Base-by-base conservation (phyloP, 176 grass and related monocot genomes). In the Carex scoparia region DNA sequence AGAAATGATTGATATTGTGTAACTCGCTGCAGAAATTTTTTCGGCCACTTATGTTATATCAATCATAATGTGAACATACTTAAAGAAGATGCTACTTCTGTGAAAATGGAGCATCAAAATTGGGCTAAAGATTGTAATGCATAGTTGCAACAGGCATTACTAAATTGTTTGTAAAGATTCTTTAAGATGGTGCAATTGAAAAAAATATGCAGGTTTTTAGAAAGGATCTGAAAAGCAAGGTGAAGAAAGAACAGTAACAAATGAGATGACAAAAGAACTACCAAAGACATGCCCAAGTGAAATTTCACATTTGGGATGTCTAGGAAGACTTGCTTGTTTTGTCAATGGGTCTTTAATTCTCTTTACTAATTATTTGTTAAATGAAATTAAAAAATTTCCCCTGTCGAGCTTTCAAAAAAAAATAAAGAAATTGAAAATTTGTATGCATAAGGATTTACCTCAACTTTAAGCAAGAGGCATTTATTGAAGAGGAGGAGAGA, bases 401-500 rank as follows among this genome's bases (percentile, higher is more conserved):
- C 38, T 40, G 38, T 40, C 38, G 5, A 40, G 38, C 38, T 40
- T 40, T 40, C 0, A 38, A 38, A 38, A 84, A 19, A 10, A 27
- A 37, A 84, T 11, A 4, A 42, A 37, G 14, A 56, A 49, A 33
- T 78, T 5, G 72, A 19, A 10, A 42, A 37, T 23, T 5, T 58
- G 33, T 12, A 4, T 33, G 18, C 14, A 13, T 28, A 7, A 85
- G 10, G 3, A 85, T 12, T 18, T 89, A 97, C 94, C 94, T 90
- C 79, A 87, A 93, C 84, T 54, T 94, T 86, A 90, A 97, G 87
- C 78, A 97, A 90, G 81, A 97, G 90, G 74, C 86, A 85, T 90
- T 92, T 94, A 87, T 98, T 98, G 84, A 93, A 93, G 18, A 94
- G 86, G 56, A 98, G 68, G 67, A 89, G 92, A 67, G 95, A 94